These are phyloP conservation scores for Phialophora verrucosa DNA, from an alignment of 2,329 filamentous ascomycete genomes.

Conservation along the genomic window DNA sequence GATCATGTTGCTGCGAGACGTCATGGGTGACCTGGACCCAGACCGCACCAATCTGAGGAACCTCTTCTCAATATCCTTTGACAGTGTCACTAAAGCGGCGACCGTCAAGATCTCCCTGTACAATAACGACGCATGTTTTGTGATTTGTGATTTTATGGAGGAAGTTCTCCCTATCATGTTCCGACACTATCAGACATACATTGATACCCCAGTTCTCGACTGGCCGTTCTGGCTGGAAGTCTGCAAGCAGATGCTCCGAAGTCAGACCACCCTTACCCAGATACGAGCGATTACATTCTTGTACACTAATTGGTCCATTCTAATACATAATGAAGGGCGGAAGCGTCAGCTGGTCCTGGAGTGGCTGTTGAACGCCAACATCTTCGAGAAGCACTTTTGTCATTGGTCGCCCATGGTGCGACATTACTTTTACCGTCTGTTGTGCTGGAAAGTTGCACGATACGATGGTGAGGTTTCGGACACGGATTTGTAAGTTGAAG, in stretches of 20 bases:
- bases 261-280: slow-evolving; percentile 88
- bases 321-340: slow-evolving; percentile 68
- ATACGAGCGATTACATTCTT: slow-evolving; percentile 82
- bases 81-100: slow-evolving; percentile 72
- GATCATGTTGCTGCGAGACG: slow-evolving; percentile 79
- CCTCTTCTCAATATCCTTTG: slow-evolving; percentile 78
- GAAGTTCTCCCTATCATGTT: slow-evolving; percentile 74
- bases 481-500: slow-evolving; percentile 67
- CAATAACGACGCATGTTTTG: slow-evolving; percentile 82
- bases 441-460: slow-evolving; percentile 87
- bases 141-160: slow-evolving; percentile 88
- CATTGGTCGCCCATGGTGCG: slow-evolving; percentile 97
- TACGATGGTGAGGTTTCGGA: slow-evolving; percentile 70
- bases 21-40: slow-evolving; percentile 68
- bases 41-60: slow-evolving; percentile 63
- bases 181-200: slow-evolving; percentile 61
- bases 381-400: slow-evolving; percentile 83
- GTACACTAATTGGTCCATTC: slow-evolving; percentile 77
- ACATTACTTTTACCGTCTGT: slow-evolving; percentile 86
- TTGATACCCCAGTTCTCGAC: slow-evolving; percentile 63
- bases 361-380: slow-evolving; percentile 74
- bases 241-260: slow-evolving; percentile 76
- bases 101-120: slow-evolving; percentile 78
- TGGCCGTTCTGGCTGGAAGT: slow-evolving; percentile 88
- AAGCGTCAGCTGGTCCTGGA: slow-evolving; percentile 74